Conservation (phyloP, 2,329 filamentous ascomycete genomes). For the Claviceps pazoutovae region DNA sequence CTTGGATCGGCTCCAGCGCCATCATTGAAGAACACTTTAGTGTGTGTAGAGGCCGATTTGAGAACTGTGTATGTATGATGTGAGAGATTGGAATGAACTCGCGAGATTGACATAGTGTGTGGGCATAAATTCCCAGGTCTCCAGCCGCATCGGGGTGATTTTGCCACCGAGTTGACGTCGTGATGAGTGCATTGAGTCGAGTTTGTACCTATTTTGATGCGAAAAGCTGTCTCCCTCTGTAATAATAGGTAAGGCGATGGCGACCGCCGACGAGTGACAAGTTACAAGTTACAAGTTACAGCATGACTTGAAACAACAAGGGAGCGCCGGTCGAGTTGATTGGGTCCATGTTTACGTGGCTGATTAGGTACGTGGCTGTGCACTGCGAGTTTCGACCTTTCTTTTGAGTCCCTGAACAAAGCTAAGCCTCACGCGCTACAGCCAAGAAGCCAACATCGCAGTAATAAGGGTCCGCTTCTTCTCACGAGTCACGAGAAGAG, state of each 20-base stretch:
- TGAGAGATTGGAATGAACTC: slow-evolving; percentile 30
- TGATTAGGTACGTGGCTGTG: slow-evolving; percentile 1
- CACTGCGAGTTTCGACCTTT: background rate
- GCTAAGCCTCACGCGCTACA: slow-evolving; percentile 4
- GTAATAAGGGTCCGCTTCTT: background rate
- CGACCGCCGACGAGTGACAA: no score
- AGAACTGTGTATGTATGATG: slow-evolving; percentile 21
- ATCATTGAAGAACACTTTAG: slow-evolving; percentile 28
- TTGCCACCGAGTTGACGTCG: slow-evolving; percentile 27
- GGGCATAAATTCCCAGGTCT: slow-evolving; percentile 43
- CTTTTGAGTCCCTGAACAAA: background rate
- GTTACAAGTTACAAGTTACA: background rate
- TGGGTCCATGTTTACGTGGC: background rate
- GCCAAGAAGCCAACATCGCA: slow-evolving; percentile 5
- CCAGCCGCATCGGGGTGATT: slow-evolving; percentile 47
- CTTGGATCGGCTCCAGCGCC: slow-evolving; percentile 28
- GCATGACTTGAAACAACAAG: background rate
- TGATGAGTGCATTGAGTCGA: slow-evolving; percentile 22
- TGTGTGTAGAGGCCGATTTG: slow-evolving; percentile 26
- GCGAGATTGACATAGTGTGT: slow-evolving; percentile 30
- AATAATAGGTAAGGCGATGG: no score
- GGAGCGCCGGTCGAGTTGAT: background rate
- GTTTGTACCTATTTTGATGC: background rate
- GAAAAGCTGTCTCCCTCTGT: background rate
- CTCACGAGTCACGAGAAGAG: background rate